A percentile compares a stretch with the other conserved stretches of the same genome.
These are phyloP conservation scores for Flaveria floridana DNA, from an alignment of 140 eudicot genomes.

Conservation along the genomic window DNA sequence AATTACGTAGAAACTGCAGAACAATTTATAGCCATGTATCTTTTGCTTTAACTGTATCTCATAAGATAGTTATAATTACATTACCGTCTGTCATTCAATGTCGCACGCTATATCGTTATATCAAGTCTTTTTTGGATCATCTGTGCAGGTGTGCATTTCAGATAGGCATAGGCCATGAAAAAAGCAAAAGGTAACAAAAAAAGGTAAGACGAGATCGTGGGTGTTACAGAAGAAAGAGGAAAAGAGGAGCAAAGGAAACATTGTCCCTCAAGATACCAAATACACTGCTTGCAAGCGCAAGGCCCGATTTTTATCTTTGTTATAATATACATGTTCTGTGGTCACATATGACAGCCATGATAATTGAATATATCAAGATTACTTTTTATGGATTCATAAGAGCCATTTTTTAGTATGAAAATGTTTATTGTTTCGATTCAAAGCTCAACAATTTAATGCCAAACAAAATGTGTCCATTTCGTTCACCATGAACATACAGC, in stretches of 20 bases:
- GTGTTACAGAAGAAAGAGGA: slow-evolving; percentile 71
- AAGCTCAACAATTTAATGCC: background rate
- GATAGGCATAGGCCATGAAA: slow-evolving; percentile 89
- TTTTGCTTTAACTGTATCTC: too few relatives aligned
- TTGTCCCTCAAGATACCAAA: slow-evolving; percentile 73
- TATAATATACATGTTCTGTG: background rate
- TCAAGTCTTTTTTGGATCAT: too few relatives aligned
- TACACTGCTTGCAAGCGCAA: slow-evolving; percentile 93
- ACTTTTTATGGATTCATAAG: background rate
- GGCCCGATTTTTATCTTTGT: slow-evolving; percentile 24
- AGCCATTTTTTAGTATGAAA: background rate
- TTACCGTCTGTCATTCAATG: too few relatives aligned
- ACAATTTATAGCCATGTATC: too few relatives aligned
- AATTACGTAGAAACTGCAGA: too few relatives aligned
- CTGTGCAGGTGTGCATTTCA: slow-evolving; percentile 57
- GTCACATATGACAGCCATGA: background rate
- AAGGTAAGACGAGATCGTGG: slow-evolving; percentile 81
- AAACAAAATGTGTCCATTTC: background rate
- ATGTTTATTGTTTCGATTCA: background rate
- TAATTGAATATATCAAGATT: background rate
- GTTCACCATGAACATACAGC: background rate
- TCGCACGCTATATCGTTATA: too few relatives aligned
- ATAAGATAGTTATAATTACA: too few relatives aligned
- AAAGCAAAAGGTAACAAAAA: slow-evolving; percentile 61
- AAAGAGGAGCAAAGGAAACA: slow-evolving; percentile 74